Evolutionary conservation across 139 green algal genomes (phyloP).

Genomic region (Coccomyxa sp.): DNA sequence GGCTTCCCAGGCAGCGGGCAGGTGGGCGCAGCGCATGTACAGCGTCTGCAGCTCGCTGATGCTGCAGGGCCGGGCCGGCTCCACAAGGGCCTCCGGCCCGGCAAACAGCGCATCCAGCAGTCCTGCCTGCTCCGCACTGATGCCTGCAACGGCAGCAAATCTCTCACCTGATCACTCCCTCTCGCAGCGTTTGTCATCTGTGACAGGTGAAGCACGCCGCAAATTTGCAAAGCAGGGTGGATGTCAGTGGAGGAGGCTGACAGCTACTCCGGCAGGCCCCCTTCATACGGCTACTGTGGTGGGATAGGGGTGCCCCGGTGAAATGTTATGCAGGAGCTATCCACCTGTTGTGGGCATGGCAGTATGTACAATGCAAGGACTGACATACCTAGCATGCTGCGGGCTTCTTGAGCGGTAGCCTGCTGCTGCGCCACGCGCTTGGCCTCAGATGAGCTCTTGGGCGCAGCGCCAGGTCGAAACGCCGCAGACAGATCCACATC

Average conservation of each 20-base stretch:
- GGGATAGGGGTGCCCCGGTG: too few relatives aligned
- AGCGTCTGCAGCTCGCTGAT: constrained; percentile 48
- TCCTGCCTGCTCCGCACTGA: constrained; percentile 37
- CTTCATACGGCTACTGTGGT: too few relatives aligned
- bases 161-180: too few relatives aligned
- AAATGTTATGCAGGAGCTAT: too few relatives aligned
- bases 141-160: too few relatives aligned
- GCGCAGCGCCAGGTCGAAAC: constrained; percentile 19
- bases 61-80: constrained; percentile 28
- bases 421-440: constrained; percentile 31
- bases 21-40: constrained; percentile 33
- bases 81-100: constrained; percentile 31
- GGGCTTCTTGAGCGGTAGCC: constrained; percentile 47
- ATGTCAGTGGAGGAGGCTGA: too few relatives aligned
- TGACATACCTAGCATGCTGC: constrained; percentile 32
- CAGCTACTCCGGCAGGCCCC: too few relatives aligned
- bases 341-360: too few relatives aligned
- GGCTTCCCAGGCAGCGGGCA: constrained; percentile 29
- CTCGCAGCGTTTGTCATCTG: too few relatives aligned
- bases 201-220: too few relatives aligned
- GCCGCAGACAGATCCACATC: constrained; percentile 48
- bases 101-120: constrained; percentile 43
- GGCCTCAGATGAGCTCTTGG: constrained; percentile 26
- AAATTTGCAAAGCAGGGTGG: too few relatives aligned
- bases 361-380: neutral